Percentiles rank a stretch among this genome's conserved stretches.
Evolutionary conservation across 805 yeast species (phyloP).

Genomic region (Wickerhamomyces hampshirensis): DNA sequence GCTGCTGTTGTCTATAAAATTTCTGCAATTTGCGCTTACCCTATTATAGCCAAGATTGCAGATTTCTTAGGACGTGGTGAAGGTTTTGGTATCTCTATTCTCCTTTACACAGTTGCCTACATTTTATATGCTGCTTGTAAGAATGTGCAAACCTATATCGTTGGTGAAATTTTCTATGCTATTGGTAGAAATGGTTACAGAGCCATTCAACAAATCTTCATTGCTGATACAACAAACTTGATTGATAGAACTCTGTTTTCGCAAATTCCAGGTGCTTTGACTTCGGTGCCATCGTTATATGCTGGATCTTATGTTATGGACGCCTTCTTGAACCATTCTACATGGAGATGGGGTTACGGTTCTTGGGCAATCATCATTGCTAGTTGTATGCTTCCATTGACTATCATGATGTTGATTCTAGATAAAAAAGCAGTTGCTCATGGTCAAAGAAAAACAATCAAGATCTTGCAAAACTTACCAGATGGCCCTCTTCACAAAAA

Average conservation of each 20-base stretch:
- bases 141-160: slow-evolving; percentile 28
- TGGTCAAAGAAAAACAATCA: slow-evolving; percentile 10
- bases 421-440: slow-evolving; percentile 17
- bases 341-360: slow-evolving; percentile 50
- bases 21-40: slow-evolving; percentile 32
- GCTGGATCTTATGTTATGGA: slow-evolving; percentile 27
- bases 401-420: slow-evolving; percentile 20
- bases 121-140: slow-evolving; percentile 31
- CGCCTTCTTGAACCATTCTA: slow-evolving; percentile 26
- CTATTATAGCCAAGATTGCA: slow-evolving; percentile 34
- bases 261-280: slow-evolving; percentile 30
- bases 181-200: slow-evolving; percentile 35
- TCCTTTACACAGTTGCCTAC: slow-evolving; percentile 29
- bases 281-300: slow-evolving; percentile 26
- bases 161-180: slow-evolving; percentile 33
- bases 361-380: slow-evolving; percentile 36
- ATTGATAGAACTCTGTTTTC: slow-evolving; percentile 34
- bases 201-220: slow-evolving; percentile 31
- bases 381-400: slow-evolving; percentile 20
- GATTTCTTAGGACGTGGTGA: slow-evolving; percentile 34
- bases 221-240: slow-evolving; percentile 35
- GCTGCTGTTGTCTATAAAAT: slow-evolving; percentile 34
- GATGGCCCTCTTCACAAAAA: slow-evolving; percentile 14
- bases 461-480: slow-evolving; percentile 15
- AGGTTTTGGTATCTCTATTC: slow-evolving; percentile 31